These are phyloP conservation scores for Apiotrichum mycotoxinovorans DNA, from an alignment of 1,284 basidiomycete species.

Conservation along the genomic window DNA sequence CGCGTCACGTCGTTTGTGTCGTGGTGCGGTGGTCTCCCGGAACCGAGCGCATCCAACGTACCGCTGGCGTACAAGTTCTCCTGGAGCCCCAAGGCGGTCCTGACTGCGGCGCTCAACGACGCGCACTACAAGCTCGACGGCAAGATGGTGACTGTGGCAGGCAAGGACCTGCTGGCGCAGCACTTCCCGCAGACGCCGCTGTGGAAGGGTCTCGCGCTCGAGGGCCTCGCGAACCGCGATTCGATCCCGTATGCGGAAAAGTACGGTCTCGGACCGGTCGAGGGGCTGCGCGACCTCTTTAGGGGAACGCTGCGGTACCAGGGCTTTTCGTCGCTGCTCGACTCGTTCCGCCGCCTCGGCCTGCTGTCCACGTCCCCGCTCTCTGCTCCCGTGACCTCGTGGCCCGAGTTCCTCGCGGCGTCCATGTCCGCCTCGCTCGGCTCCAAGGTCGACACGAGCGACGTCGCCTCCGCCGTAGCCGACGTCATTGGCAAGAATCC, in stretches of 20 bases:
- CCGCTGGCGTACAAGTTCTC: constrained; percentile 91
- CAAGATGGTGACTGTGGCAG: constrained; percentile 55
- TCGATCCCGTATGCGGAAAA: constrained; percentile 71
- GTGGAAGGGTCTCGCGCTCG: constrained; percentile 66
- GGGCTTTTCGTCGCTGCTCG: constrained; percentile 74
- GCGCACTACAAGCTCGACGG: constrained; percentile 67
- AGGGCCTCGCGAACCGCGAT: constrained; percentile 86
- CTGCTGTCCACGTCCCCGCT: constrained; percentile 58
- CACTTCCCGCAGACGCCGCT: constrained; percentile 66
- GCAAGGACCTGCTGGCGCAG: constrained; percentile 58
- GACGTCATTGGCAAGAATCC: constrained; percentile 29
- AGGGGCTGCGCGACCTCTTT: constrained; percentile 64
- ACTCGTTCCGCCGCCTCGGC: constrained; percentile 70
- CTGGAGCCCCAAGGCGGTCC: constrained; percentile 85
- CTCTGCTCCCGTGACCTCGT: constrained; percentile 27
- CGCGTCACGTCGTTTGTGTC: constrained; percentile 75
- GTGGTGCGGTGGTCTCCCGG: constrained; percentile 90
- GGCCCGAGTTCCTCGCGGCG: constrained; percentile 27
- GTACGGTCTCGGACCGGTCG: constrained; percentile 62
- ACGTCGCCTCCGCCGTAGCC: constrained; percentile 2
- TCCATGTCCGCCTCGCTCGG: constrained; percentile 10
- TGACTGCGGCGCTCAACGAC: constrained; percentile 74
- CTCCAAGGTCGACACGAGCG: background rate
- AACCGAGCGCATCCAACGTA: constrained; percentile 63
- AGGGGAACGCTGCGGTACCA: constrained; percentile 88